phyloP scores from a whole-genome alignment of 2,329 filamentous ascomycete genomes.

The Trichophyton benhamiae region DNA sequence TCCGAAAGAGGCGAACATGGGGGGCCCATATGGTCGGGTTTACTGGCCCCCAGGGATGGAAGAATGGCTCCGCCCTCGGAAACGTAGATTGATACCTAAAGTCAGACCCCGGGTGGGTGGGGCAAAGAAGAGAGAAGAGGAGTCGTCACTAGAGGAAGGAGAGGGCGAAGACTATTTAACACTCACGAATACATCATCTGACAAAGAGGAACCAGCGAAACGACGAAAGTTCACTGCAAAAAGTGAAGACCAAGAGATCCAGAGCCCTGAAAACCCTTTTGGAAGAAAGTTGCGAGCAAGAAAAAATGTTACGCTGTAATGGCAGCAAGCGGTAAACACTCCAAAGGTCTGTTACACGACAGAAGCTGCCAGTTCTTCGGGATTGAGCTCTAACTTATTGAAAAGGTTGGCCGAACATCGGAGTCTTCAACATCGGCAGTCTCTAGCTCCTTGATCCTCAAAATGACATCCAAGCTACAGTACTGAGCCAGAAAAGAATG shows the following conservation, averaged over 20 bases:
- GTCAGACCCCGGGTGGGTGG: background rate
- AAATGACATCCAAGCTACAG: no score
- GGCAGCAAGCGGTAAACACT: no score
- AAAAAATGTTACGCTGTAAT: background rate
- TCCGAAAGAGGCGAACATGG: conserved; percentile 65
- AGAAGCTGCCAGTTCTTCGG: no score
- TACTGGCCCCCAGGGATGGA: conserved; percentile 89
- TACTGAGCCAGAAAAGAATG: no score
- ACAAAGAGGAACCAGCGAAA: background rate
- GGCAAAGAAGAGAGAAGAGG: background rate
- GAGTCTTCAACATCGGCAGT: no score
- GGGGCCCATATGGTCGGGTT: conserved; percentile 65
- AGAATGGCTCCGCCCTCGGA: conserved; percentile 74
- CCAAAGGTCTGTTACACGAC: no score
- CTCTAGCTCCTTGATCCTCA: no score
- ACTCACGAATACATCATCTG: background rate
- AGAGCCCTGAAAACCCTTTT: background rate
- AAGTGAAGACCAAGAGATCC: background rate
- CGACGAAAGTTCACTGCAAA: background rate
- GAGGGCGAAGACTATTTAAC: background rate
- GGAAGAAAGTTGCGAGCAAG: background rate
- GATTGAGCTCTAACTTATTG: no score
- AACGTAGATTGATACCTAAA: conserved; percentile 26
- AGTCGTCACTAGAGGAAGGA: background rate
- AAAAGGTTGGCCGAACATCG: no score